phyloP scores from a whole-genome alignment of 306 rosid genomes.

The Psophocarpus tetragonolobus region DNA sequence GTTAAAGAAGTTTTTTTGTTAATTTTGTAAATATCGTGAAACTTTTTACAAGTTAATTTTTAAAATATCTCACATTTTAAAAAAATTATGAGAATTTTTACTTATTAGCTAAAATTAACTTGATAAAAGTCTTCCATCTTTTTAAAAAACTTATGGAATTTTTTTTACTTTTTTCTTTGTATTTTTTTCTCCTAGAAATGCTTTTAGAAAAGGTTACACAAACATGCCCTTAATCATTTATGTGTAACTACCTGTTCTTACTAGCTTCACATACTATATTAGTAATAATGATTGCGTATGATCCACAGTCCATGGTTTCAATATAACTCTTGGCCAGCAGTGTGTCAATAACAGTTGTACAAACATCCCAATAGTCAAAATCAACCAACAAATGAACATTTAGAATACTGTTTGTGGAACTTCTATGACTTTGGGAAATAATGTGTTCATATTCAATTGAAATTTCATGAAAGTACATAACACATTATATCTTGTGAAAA shows the following conservation, averaged over 20 bases:
- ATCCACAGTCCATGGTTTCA: neutral
- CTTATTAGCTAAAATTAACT: too few relatives aligned
- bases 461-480: slow-evolving; percentile 21
- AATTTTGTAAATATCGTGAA: too few relatives aligned
- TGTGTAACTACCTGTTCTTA: neutral
- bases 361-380: neutral
- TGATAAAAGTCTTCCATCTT: too few relatives aligned
- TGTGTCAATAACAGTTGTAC: neutral
- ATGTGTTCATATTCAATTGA: slow-evolving; percentile 15
- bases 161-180: too few relatives aligned
- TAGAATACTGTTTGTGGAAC: neutral
- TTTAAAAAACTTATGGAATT: too few relatives aligned
- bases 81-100: too few relatives aligned
- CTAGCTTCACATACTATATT: neutral
- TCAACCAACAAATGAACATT: slow-evolving; percentile 5
- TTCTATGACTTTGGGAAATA: slow-evolving; percentile 24
- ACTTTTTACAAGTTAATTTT: too few relatives aligned
- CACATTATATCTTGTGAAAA: slow-evolving; percentile 28
- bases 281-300: neutral
- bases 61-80: too few relatives aligned
- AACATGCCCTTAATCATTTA: neutral
- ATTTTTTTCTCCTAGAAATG: too few relatives aligned
- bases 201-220: too few relatives aligned
- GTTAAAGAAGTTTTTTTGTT: too few relatives aligned
- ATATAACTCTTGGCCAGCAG: neutral